Conservation (phyloP, 345 rosid genomes). For the Mercurialis annua region DNA sequence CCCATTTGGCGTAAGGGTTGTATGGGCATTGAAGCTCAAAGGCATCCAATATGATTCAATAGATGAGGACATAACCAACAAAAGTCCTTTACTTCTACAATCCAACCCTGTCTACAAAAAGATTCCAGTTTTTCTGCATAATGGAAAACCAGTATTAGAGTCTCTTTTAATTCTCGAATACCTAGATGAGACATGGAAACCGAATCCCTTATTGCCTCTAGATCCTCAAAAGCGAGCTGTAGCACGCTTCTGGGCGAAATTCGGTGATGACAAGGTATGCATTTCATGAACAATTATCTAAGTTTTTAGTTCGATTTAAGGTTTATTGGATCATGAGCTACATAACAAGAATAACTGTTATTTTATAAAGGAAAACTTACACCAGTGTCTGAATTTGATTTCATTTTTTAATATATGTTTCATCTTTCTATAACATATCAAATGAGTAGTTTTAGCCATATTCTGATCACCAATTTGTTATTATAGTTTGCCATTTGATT, state of each 20-base stretch:
- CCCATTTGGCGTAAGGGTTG: constrained; percentile 23
- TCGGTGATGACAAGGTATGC: constrained; percentile 31
- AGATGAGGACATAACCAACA: constrained; percentile 35
- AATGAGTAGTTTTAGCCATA: no score
- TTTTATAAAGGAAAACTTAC: no score
- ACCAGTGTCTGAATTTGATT: no score
- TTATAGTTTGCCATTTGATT: no score
- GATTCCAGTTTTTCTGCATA: constrained; percentile 31
- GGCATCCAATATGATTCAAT: constrained; percentile 24
- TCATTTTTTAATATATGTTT: no score
- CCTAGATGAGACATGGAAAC: constrained; percentile 36
- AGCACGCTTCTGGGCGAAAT: constrained; percentile 36
- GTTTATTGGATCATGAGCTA: no score
- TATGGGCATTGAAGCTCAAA: constrained; percentile 35
- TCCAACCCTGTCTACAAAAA: constrained; percentile 33
- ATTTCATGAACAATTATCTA: not conserved
- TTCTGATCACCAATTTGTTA: no score
- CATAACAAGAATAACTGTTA: no score
- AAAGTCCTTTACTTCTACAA: constrained; percentile 28
- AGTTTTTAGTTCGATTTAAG: not conserved
- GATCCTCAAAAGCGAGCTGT: constrained; percentile 25
- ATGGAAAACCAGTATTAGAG: constrained; percentile 29
- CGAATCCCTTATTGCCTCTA: constrained; percentile 28
- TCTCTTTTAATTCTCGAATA: constrained; percentile 37
- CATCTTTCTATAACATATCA: no score